These are phyloP conservation scores for Penicillium polonicum DNA, from an alignment of 2,329 filamentous ascomycete genomes.

Conservation along the genomic window DNA sequence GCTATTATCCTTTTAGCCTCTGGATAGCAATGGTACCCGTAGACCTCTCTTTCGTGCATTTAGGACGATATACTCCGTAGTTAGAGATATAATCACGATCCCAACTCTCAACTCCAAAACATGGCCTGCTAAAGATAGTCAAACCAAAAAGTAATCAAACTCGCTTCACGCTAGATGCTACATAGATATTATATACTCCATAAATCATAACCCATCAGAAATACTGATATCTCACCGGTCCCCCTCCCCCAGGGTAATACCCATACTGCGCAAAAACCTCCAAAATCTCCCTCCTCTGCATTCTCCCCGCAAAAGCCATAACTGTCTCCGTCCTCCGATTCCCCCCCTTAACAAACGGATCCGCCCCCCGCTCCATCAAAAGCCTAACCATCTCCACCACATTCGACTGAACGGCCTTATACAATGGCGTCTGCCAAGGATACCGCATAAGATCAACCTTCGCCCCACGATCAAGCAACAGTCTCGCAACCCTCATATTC, in stretches of 20 bases:
- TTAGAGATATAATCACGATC: neutral
- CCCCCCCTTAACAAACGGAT: conserved; percentile 11
- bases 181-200: neutral
- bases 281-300: neutral
- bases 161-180: neutral
- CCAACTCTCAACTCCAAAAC: neutral
- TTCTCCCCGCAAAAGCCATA: neutral
- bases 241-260: neutral
- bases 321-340: neutral
- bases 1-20: no score
- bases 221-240: neutral
- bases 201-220: neutral
- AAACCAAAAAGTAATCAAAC: neutral
- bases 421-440: no score
- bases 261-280: neutral
- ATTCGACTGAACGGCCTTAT: no score
- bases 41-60: no score
- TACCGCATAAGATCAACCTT: no score
- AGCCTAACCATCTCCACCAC: no score
- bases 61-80: neutral
- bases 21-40: no score
- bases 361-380: conserved; percentile 11
- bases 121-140: neutral
- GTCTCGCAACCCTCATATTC: no score
- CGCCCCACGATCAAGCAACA: no score